Evolutionary conservation across 2,329 filamentous ascomycete species (phyloP).

Genomic region (Colletotrichum theobromicola): DNA sequence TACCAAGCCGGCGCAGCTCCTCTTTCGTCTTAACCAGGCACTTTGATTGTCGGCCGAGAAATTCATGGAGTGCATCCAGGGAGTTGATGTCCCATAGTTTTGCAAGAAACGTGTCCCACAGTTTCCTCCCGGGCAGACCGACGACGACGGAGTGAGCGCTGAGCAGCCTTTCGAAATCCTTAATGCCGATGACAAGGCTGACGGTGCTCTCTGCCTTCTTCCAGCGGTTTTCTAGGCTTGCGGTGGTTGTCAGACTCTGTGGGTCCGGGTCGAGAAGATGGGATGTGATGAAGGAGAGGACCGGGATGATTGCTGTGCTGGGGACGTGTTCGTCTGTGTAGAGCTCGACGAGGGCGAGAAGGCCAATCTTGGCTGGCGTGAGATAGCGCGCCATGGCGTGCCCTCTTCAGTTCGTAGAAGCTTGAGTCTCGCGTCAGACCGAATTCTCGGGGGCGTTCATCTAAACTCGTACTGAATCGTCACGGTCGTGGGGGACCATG

Average conservation of each 20-base stretch:
- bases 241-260: slow-evolving; percentile 30
- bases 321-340: slow-evolving; percentile 78
- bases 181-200: slow-evolving; percentile 58
- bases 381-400: slow-evolving; percentile 76
- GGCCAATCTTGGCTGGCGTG: slow-evolving; percentile 85
- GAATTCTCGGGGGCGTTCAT: neutral
- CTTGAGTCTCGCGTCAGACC: neutral
- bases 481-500: neutral
- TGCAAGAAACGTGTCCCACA: slow-evolving; percentile 87
- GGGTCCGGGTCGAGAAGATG: slow-evolving; percentile 63
- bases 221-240: slow-evolving; percentile 43
- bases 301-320: slow-evolving; percentile 71
- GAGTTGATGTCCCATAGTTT: slow-evolving; percentile 86
- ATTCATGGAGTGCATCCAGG: slow-evolving; percentile 78
- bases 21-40: slow-evolving; percentile 68
- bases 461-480: neutral
- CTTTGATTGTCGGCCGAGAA: slow-evolving; percentile 67
- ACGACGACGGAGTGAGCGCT: slow-evolving; percentile 54
- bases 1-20: slow-evolving; percentile 60
- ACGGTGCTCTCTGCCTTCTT: slow-evolving; percentile 54
- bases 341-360: slow-evolving; percentile 80
- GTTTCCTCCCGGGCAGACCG: slow-evolving; percentile 73
- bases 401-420: neutral
- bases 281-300: slow-evolving; percentile 80
- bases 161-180: slow-evolving; percentile 66